Percentiles rank a stretch among this genome's conserved stretches.
phyloP scores from a whole-genome alignment of 768 basidiomycete genomes.

The Thelephora ganbajun region DNA sequence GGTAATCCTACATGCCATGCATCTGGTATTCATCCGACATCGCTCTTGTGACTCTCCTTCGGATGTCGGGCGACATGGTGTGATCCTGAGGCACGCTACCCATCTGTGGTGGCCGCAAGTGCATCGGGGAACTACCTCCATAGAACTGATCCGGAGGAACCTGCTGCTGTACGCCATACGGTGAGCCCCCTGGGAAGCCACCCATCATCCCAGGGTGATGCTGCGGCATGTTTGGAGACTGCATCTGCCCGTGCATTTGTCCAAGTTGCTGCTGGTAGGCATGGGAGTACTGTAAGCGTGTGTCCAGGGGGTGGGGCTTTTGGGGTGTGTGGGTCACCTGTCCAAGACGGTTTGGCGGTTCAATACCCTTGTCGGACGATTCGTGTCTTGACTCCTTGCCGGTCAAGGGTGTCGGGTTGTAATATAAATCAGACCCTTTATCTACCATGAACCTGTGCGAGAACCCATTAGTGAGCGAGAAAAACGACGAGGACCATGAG shows the following conservation, averaged over 20 bases:
- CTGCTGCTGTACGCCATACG: background rate
- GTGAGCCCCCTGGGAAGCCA: background rate
- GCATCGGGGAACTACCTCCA: constrained; percentile 8
- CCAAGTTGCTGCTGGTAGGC: constrained; percentile 14
- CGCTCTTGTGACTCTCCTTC: background rate
- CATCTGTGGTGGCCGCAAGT: background rate
- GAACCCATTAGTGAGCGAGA: background rate
- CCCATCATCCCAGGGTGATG: background rate
- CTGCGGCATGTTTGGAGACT: background rate
- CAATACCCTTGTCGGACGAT: constrained; percentile 15
- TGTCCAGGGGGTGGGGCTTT: background rate
- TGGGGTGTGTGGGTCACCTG: background rate
- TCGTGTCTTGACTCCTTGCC: constrained; percentile 32
- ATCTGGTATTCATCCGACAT: background rate
- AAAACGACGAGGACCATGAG: no score
- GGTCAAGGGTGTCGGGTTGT: constrained; percentile 45
- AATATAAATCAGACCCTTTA: constrained; percentile 57
- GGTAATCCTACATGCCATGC: background rate
- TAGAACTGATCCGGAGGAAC: constrained; percentile 31
- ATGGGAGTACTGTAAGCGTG: background rate
- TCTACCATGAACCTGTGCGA: constrained; percentile 59
- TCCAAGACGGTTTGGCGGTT: constrained; percentile 10
- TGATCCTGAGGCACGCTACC: background rate
- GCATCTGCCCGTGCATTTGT: constrained; percentile 10
- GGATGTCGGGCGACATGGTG: background rate